Evolutionary conservation across 139 green algal species (phyloP), one percentile per base, ranked within the genome.

Genomic region (Asterochloris sp.): DNA sequence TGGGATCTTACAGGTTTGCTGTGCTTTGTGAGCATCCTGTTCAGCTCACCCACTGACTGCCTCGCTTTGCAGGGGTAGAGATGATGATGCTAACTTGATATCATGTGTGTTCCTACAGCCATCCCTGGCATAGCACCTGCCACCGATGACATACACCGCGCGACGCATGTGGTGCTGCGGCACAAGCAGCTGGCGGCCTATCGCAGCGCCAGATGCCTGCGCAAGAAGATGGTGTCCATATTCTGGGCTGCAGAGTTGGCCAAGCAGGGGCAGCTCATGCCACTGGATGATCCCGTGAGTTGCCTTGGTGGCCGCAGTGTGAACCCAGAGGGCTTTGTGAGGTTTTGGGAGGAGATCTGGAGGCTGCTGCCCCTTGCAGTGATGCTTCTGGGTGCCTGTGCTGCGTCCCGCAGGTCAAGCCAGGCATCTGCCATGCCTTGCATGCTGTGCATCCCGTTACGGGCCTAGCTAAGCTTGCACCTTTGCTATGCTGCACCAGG

Each of bases 141-240:
- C 38, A 54, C 38, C 38, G 6, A 54, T 6, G 38, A 10, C 38
- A 54, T 54, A 54, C 38, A 54, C 4, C 2, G 38, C 29, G 77
- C 63, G 10, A 81, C 77, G 10, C 62, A 74, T 62, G 77, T 73
- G 26, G 62, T 81, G 15, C 11, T 81, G 62, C 77, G 73, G 63
- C 77, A 81, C 26, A 62, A 81, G 63, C 26, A n/a, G 28, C 77
- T 74, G 23, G 9, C 62, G 15, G 77, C 26, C 10, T 73, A 38
- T 73, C 17, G 61, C 24, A 19, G 28, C 62, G 62, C 62, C 54
- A 28, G 27, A 26, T 64, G 61, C 28, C 77, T 73, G 27, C 62
- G n/a, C 15, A 73, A 74, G 62, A 54, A 13, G 26, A 12, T 62
- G 11, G 62, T 81, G 10, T 73, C 26, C 19, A 62, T 9, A 4